A percentile compares a stretch with the other conserved stretches of the same genome.
Evolutionary conservation across 1,284 basidiomycete species (phyloP).

Genomic region (Malassezia sp.): DNA sequence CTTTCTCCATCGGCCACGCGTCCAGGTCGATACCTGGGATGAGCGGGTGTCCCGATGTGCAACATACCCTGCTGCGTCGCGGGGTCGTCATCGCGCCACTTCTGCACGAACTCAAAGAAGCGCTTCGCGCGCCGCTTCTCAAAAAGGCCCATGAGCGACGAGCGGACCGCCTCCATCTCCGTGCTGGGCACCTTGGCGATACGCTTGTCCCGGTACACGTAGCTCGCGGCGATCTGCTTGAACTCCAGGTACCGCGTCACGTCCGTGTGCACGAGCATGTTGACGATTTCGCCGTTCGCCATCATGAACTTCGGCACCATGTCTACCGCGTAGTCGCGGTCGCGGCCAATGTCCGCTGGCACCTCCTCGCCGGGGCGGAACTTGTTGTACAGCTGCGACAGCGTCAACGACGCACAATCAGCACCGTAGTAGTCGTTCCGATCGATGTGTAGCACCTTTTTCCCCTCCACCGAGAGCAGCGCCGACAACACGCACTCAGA

Average conservation of each 20-base stretch:
- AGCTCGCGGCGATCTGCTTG: constrained; percentile 98
- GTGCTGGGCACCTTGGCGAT: constrained; percentile 98
- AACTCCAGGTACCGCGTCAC: constrained; percentile 98
- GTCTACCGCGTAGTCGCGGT: constrained; percentile 45
- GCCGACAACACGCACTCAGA: constrained; percentile 94
- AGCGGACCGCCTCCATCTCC: constrained; percentile 90
- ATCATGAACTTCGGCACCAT: constrained; percentile 59
- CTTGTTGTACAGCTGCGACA: constrained; percentile 95
- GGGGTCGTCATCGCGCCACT: constrained; percentile 87
- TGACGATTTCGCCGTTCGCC: constrained; percentile 91
- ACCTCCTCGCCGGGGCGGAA: constrained; percentile 56
- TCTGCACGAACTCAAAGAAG: constrained; percentile 95
- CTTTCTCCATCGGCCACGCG: constrained; percentile 37
- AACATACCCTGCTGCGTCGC: constrained; percentile 84
- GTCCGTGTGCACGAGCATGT: constrained; percentile 97
- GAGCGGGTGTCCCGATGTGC: too few species aligned
- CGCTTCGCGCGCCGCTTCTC: constrained; percentile 97
- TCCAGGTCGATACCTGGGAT: constrained; percentile 41
- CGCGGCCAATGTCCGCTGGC: constrained; percentile 51
- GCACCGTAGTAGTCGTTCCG: constrained; percentile 97
- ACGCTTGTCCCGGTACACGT: constrained; percentile 88
- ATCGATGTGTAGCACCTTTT: constrained; percentile 99
- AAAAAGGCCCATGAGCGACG: constrained; percentile 91
- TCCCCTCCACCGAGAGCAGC: constrained; percentile 82
- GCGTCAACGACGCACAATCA: constrained; percentile 89